A percentile compares a stretch with the other conserved stretches of the same genome.
These are phyloP conservation scores for Phaeosphaeria sp. DNA, from an alignment of 2,329 filamentous ascomycete species.

Conservation along the genomic window DNA sequence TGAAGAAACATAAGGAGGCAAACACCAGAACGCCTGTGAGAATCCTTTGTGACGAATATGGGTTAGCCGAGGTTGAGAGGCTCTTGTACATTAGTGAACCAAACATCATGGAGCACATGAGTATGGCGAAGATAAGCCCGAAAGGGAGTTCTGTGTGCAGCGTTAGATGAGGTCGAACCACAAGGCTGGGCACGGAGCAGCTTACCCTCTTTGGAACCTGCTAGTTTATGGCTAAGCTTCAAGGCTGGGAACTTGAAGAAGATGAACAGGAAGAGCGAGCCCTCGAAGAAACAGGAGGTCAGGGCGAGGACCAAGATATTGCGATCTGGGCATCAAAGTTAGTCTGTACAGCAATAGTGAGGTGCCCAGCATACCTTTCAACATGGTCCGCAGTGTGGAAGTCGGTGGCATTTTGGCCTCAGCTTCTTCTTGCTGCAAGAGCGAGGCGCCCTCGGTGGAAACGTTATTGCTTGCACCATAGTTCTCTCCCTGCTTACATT, in stretches of 20 bases:
- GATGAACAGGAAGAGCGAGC: conserved; percentile 67
- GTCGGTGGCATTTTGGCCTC: conserved; percentile 22
- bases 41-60: conserved; percentile 35
- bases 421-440: conserved; percentile 37
- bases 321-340: conserved; percentile 43
- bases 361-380: conserved; percentile 19
- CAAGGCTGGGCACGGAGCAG: not conserved
- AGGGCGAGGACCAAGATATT: conserved; percentile 60
- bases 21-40: conserved; percentile 32
- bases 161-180: conserved; percentile 9
- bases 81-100: conserved; percentile 63
- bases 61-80: conserved; percentile 28
- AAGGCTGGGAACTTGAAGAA: conserved; percentile 68
- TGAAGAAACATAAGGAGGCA: conserved; percentile 39
- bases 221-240: conserved; percentile 41
- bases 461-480: conserved; percentile 48
- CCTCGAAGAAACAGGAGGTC: conserved; percentile 65
- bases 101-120: conserved; percentile 66
- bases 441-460: conserved; percentile 23
- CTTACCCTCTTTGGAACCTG: conserved; percentile 37
- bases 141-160: conserved; percentile 46
- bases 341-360: not conserved
- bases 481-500: conserved; percentile 55
- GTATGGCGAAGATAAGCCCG: conserved; percentile 63
- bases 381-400: conserved; percentile 31